Percentiles rank a stretch among this genome's conserved stretches.
Conservation (phyloP, 129 eudicot genomes). For the Glebionis coronaria region DNA sequence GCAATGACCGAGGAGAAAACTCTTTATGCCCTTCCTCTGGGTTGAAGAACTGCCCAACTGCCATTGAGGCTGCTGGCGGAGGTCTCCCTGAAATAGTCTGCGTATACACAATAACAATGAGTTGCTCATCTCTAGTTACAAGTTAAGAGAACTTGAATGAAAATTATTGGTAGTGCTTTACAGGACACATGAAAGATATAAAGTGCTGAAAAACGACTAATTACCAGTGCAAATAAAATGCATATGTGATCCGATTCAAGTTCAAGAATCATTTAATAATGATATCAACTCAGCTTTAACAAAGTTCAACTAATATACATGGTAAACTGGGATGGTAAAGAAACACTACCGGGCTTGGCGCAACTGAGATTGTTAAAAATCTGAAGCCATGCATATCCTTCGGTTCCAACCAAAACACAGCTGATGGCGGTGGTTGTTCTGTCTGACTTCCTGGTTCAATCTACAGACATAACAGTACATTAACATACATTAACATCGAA, state of each 20-base stretch:
- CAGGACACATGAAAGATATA: background rate
- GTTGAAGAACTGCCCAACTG: constrained; percentile 94
- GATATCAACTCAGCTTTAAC: constrained; percentile 15
- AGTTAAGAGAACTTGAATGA: too few relatives aligned
- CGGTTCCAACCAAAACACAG: constrained; percentile 74
- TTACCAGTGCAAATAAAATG: background rate
- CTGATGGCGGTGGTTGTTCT: constrained; percentile 87
- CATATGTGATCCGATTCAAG: constrained; percentile 9
- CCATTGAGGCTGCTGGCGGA: constrained; percentile 99
- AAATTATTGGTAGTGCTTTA: constrained; percentile 15
- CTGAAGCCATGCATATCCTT: constrained; percentile 81
- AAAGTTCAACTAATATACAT: constrained; percentile 6
- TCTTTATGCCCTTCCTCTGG: constrained; percentile 56
- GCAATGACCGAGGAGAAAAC: constrained; percentile 53
- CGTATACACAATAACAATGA: constrained; percentile 30
- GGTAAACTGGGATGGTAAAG: constrained; percentile 22
- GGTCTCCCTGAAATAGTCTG: constrained; percentile 98
- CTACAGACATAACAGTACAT: constrained; percentile 41
- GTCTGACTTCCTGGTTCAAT: constrained; percentile 99
- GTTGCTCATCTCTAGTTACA: constrained; percentile 18
- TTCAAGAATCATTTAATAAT: background rate
- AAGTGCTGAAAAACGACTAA: background rate
- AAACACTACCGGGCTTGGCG: constrained; percentile 82
- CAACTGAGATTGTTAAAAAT: constrained; percentile 93
- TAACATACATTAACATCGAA: constrained; percentile 4